These are phyloP conservation scores for Verbascum thapsus DNA, from an alignment of 257 asterid genomes.

Conservation along the genomic window DNA sequence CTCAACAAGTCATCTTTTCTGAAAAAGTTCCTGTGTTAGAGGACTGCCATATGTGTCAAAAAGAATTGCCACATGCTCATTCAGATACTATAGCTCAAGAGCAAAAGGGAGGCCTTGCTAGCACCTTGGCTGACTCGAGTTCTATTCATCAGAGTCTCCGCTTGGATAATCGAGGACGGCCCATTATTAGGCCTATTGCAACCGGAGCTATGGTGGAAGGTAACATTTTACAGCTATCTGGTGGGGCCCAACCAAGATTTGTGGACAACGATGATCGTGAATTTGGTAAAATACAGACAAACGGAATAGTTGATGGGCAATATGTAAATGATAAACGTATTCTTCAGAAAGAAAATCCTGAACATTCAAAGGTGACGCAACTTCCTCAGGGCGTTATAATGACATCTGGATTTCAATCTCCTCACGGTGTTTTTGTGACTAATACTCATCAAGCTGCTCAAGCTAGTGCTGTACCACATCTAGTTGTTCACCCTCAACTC, in stretches of 20 bases:
- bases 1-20: constrained; percentile 41
- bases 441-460: constrained; percentile 51
- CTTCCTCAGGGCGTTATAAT: constrained; percentile 48
- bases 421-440: constrained; percentile 46
- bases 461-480: constrained; percentile 46
- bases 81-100: constrained; percentile 82
- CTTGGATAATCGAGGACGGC: constrained; percentile 65
- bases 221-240: constrained; percentile 41
- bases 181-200: constrained; percentile 42
- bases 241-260: constrained; percentile 37
- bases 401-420: constrained; percentile 54
- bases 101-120: constrained; percentile 50
- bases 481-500: constrained; percentile 52
- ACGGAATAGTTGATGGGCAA: constrained; percentile 40
- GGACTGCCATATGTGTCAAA: constrained; percentile 89
- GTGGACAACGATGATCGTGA: constrained; percentile 38
- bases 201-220: constrained; percentile 46
- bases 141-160: constrained; percentile 55
- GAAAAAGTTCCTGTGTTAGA: constrained; percentile 45
- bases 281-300: constrained; percentile 42
- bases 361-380: constrained; percentile 47
- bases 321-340: constrained; percentile 43
- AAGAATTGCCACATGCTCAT: constrained; percentile 94
- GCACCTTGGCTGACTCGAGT: constrained; percentile 48
- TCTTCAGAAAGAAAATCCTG: constrained; percentile 50